Base-by-base conservation (phyloP, 345 rosid genomes). In the Atalantia buxifolia region DNA sequence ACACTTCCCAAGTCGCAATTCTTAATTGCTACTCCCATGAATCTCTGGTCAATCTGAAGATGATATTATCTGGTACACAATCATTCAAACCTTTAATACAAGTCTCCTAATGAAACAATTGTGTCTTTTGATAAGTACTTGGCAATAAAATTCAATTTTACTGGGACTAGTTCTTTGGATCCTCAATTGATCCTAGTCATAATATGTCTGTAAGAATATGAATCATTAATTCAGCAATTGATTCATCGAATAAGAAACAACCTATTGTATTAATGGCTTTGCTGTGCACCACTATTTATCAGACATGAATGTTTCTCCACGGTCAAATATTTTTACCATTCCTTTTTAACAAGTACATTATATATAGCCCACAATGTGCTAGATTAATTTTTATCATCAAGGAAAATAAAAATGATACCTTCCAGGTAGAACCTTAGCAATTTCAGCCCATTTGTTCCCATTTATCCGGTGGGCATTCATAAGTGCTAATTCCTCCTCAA, bases 401-500 rank as follows among this genome's bases (percentile, higher is more conserved):
- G 6, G 72, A 55, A 57, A 66, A 65, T 30, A 31, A 13, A 67
- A 22, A 31, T 9, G 19, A 48, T 88, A 97, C 99, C 99, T 97
- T 88, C 99, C 99, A n/a, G 93, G 94, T 78, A 97, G 86, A 81
- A 90, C 92, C 84, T 90, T 97, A 33, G 99, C 98, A 59, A 97
- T 97, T 85, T 94, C 97, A 81, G 99, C 99, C 99, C 99, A 96
- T 83, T 83, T 94, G 88, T 96, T 96, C 72, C 99, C 98, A 71
- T 92, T 82, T 24, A 75, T 57, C 45, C 76, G 81, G 88, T 96
- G 99, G 61, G 98, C 95, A 73, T 89, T 81, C 95, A 96, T 84
- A 66, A 96, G 97, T 75, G 88, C 85, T 80, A 84, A 57, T 81
- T 96, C 99, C 88, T 96, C 99, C 63, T 92, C 98, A 35, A 86